phyloP scores from a whole-genome alignment of 2,329 filamentous ascomycete genomes.

The Xylaria sp. region DNA sequence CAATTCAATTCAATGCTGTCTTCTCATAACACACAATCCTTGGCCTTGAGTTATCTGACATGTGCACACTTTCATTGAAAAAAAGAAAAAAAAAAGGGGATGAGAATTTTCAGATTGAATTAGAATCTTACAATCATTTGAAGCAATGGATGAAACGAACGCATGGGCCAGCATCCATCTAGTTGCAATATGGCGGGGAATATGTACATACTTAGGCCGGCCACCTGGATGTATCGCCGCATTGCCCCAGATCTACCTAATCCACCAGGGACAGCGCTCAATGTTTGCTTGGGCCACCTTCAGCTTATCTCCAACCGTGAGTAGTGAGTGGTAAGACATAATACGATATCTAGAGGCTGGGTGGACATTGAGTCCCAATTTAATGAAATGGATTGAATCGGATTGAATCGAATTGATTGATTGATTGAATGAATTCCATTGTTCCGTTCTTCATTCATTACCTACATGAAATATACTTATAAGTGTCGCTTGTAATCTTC shows the following conservation, averaged over 20 bases:
- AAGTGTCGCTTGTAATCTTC: not conserved
- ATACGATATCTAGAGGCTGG: not conserved
- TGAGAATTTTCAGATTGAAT: not conserved
- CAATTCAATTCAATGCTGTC: not conserved
- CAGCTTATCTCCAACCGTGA: no score
- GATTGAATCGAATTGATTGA: no score
- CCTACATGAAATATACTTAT: not conserved
- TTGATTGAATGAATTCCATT: not conserved
- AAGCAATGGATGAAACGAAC: constrained; percentile 4
- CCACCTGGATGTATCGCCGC: no score
- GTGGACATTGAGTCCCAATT: not conserved
- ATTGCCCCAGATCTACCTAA: no score
- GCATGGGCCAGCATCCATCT: not conserved
- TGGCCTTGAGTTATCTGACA: not conserved
- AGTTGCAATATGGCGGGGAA: not conserved
- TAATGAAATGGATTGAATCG: no score
- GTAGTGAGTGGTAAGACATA: not conserved
- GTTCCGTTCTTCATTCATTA: constrained; percentile 5
- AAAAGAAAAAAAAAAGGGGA: no score
- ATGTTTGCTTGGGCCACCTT: constrained; percentile 2
- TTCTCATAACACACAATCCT: not conserved
- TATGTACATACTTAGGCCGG: not conserved
- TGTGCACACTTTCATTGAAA: not conserved
- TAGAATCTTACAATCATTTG: no score
- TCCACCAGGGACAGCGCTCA: no score